Conservation (phyloP, 768 basidiomycete species). For the Termitomyces titanicus region DNA sequence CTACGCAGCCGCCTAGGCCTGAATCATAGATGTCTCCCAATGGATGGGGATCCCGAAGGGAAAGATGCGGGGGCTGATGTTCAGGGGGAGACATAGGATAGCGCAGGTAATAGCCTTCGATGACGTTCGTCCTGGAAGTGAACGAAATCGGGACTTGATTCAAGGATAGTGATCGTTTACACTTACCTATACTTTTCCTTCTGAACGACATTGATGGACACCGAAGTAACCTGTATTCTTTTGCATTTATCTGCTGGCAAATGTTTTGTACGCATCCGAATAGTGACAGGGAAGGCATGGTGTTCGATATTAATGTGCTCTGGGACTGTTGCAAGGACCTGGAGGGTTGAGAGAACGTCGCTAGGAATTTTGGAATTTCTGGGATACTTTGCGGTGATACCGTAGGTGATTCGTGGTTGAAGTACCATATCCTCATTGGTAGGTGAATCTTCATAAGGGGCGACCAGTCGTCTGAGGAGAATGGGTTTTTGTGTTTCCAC, state of each 20-base stretch:
- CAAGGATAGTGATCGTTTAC: background rate
- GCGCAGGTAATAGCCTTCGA: constrained; percentile 34
- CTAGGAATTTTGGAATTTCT: constrained; percentile 37
- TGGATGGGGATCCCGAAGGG: constrained; percentile 54
- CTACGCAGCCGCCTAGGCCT: constrained; percentile 30
- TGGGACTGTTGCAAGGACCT: constrained; percentile 63
- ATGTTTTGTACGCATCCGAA: constrained; percentile 59
- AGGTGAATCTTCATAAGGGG: background rate
- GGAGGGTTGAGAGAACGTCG: constrained; percentile 57
- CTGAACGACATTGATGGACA: constrained; percentile 59
- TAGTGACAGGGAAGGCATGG: constrained; percentile 45
- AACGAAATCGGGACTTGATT: background rate
- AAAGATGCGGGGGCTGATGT: constrained; percentile 61
- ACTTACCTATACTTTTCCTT: constrained; percentile 64
- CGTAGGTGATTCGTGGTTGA: constrained; percentile 46
- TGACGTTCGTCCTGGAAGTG: constrained; percentile 36
- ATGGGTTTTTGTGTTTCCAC: constrained; percentile 33
- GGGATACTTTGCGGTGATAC: constrained; percentile 36
- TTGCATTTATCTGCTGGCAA: constrained; percentile 46
- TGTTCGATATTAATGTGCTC: constrained; percentile 45
- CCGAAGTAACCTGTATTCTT: constrained; percentile 51
- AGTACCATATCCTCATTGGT: constrained; percentile 35
- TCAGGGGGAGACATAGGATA: constrained; percentile 55
- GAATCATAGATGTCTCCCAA: constrained; percentile 50
- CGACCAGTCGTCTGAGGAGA: background rate